phyloP scores from a whole-genome alignment of 768 basidiomycete species.

The Crassisporium funariophilum region DNA sequence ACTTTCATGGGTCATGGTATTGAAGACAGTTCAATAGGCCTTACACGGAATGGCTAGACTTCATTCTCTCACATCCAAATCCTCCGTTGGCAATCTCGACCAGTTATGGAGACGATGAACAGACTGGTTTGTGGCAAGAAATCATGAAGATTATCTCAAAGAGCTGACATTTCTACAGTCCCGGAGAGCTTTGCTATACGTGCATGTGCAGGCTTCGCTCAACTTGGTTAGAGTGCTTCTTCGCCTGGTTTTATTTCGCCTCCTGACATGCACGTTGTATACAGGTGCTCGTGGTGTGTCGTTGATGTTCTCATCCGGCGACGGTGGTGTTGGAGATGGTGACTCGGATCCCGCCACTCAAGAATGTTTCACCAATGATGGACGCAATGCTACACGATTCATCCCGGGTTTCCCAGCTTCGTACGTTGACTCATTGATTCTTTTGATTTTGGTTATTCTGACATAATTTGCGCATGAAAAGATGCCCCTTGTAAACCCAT shows the following conservation, averaged over 20 bases:
- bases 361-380: conserved; percentile 59
- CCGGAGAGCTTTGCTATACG: conserved; percentile 53
- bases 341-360: conserved; percentile 51
- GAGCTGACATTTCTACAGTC: conserved; percentile 44
- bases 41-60: conserved; percentile 58
- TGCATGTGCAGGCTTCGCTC: conserved; percentile 59
- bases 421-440: conserved; percentile 29
- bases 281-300: conserved; percentile 65
- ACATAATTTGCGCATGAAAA: conserved; percentile 8
- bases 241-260: background rate
- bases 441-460: conserved; percentile 20
- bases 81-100: conserved; percentile 65
- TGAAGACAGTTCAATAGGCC: conserved; percentile 20
- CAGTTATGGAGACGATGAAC: conserved; percentile 70
- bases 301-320: conserved; percentile 64
- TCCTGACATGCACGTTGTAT: background rate
- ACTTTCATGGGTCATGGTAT: background rate
- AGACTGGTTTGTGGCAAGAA: conserved; percentile 46
- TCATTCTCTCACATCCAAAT: conserved; percentile 42
- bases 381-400: conserved; percentile 53
- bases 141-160: background rate
- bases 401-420: conserved; percentile 61
- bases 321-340: conserved; percentile 66
- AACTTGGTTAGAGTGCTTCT: conserved; percentile 46
- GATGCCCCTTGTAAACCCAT: conserved; percentile 48